phyloP scores from a whole-genome alignment of 164 flowering plant genomes.

The Akebia trifoliata region DNA sequence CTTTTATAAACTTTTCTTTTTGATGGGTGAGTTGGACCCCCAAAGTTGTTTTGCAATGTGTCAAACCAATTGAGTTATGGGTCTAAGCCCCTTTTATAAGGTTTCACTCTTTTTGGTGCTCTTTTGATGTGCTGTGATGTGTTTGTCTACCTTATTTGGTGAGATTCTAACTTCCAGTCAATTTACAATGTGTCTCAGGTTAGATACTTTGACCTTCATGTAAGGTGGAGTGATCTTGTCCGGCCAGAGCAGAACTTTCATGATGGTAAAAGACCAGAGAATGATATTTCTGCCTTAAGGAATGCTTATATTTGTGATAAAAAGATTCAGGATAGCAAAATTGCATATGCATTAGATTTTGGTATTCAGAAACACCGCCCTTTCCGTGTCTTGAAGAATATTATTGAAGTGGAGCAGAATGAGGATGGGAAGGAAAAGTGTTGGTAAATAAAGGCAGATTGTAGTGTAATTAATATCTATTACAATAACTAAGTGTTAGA shows the following conservation, averaged over 20 bases:
- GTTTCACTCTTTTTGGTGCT: not conserved
- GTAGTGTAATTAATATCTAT: no score
- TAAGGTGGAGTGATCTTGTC: constrained; percentile 85
- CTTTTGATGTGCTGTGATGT: no score
- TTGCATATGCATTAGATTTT: constrained; percentile 64
- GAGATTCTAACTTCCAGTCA: not conserved
- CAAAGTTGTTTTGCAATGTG: no score
- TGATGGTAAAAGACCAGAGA: constrained; percentile 72
- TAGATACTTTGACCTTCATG: constrained; percentile 69
- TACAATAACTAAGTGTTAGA: no score
- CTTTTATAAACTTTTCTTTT: no score
- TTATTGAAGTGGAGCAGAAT: constrained; percentile 50
- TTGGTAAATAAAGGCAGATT: no score
- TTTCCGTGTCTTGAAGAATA: constrained; percentile 76
- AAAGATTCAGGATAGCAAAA: constrained; percentile 45
- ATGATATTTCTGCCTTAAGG: constrained; percentile 79
- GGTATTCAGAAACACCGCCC: constrained; percentile 82
- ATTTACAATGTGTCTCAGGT: constrained; percentile 51
- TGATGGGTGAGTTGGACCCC: no score
- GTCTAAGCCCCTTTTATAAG: no score
- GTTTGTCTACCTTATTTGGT: not conserved
- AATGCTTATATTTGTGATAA: constrained; percentile 72
- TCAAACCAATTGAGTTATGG: no score
- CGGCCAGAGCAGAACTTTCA: constrained; percentile 66
- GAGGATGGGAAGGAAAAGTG: constrained; percentile 56